Conservation (phyloP, 768 basidiomycete species). For the Podaxis carcinomalis region DNA sequence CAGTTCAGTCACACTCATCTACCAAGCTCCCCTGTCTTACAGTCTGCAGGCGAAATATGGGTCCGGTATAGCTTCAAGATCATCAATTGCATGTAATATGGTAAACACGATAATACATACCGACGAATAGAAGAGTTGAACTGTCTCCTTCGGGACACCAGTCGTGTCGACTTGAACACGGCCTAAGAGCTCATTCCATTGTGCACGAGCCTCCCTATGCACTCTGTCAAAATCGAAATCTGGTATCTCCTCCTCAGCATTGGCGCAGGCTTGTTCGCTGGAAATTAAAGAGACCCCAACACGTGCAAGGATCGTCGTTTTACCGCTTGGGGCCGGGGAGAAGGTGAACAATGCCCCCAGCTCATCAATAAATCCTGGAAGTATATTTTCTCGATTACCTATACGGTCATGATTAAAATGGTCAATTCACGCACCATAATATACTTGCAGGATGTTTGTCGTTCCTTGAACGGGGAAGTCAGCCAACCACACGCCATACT, state of each 20-base stretch:
- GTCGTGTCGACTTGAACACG: constrained; percentile 49
- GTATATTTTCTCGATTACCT: background rate
- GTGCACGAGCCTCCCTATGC: constrained; percentile 33
- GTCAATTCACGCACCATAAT: constrained; percentile 34
- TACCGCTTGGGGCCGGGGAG: constrained; percentile 31
- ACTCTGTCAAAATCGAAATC: constrained; percentile 52
- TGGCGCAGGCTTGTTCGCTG: constrained; percentile 52
- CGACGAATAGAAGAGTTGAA: constrained; percentile 57
- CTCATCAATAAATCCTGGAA: constrained; percentile 42
- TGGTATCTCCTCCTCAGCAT: constrained; percentile 58
- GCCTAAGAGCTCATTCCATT: constrained; percentile 57
- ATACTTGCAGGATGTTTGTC: constrained; percentile 43
- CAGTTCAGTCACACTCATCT: background rate
- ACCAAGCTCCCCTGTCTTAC: constrained; percentile 27
- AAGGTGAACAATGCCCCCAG: constrained; percentile 53
- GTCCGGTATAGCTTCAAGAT: constrained; percentile 46
- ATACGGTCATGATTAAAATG: background rate
- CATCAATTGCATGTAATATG: background rate
- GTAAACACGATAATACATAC: constrained; percentile 23
- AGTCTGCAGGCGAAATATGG: constrained; percentile 62
- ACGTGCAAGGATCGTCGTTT: constrained; percentile 50
- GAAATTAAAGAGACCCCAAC: constrained; percentile 66
- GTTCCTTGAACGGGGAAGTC: constrained; percentile 44
- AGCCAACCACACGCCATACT: constrained; percentile 52
- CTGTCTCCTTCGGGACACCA: constrained; percentile 43